Evolutionary conservation across 257 asterid species (phyloP).

Genomic region (Rubia yunnanensis): DNA sequence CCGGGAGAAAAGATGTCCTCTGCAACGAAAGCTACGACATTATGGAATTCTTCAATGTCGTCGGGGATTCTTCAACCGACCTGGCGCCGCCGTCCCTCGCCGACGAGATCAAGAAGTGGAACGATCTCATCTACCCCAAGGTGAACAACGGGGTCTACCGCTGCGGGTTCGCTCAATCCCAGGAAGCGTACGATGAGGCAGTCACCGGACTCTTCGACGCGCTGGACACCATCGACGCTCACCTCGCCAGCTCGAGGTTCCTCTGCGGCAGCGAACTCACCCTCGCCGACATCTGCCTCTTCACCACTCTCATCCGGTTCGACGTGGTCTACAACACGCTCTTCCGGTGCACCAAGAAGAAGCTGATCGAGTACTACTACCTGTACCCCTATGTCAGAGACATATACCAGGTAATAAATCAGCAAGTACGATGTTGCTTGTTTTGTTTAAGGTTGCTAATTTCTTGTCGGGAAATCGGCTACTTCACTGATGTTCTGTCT

Average conservation of each 20-base stretch:
- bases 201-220: conserved; percentile 53
- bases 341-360: conserved; percentile 94
- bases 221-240: conserved; percentile 61
- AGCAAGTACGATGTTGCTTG: too few relatives aligned
- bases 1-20: conserved; percentile 44
- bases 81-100: conserved; percentile 56
- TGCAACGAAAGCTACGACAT: conserved; percentile 95
- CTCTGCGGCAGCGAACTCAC: conserved; percentile 72
- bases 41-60: conserved; percentile 51
- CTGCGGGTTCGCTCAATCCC: conserved; percentile 97
- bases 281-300: conserved; percentile 85
- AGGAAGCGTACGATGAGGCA: conserved; percentile 69
- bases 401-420: conserved; percentile 66
- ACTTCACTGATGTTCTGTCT: background rate
- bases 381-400: conserved; percentile 75
- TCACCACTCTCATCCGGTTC: conserved; percentile 82
- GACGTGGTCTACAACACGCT: conserved; percentile 77
- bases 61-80: conserved; percentile 54
- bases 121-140: conserved; percentile 58
- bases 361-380: conserved; percentile 58
- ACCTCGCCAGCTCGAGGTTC: conserved; percentile 49
- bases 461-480: background rate
- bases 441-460: too few relatives aligned
- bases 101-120: conserved; percentile 58
- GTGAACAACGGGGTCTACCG: conserved; percentile 91